Evolutionary conservation across 2,329 filamentous ascomycete genomes (phyloP).

Genomic region (Sclerotinia borealis): DNA sequence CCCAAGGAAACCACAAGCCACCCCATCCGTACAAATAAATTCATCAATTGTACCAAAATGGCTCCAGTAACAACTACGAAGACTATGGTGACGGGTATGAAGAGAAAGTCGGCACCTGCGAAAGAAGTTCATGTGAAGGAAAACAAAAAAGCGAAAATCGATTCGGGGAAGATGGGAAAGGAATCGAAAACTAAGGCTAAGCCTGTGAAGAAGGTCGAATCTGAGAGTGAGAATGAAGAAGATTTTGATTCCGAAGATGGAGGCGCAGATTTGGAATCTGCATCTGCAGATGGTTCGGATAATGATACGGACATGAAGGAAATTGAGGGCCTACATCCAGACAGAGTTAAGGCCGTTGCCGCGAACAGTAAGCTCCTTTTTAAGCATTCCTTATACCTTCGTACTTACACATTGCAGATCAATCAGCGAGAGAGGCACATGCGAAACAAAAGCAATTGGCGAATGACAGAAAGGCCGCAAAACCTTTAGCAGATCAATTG

Average conservation of each 20-base stretch:
- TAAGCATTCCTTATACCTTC: constrained; percentile 33
- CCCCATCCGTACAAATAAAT: background rate
- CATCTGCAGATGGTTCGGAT: constrained; percentile 31
- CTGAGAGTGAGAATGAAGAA: constrained; percentile 33
- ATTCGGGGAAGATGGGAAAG: constrained; percentile 11
- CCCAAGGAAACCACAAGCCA: constrained; percentile 1
- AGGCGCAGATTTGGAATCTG: constrained; percentile 27
- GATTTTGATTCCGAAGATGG: constrained; percentile 34
- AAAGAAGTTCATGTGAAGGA: constrained; percentile 41
- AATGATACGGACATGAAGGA: constrained; percentile 34
- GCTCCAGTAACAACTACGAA: constrained; percentile 37
- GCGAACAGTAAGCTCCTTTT: constrained; percentile 23
- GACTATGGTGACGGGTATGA: constrained; percentile 42
- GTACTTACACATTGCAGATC: constrained; percentile 36
- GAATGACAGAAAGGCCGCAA: constrained; percentile 83
- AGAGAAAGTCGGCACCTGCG: constrained; percentile 48
- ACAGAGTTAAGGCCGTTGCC: constrained; percentile 31
- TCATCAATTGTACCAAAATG: constrained; percentile 23
- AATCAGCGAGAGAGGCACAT: constrained; percentile 79
- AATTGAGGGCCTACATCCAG: constrained; percentile 32
- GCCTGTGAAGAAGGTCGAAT: constrained; percentile 30
- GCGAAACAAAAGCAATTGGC: constrained; percentile 85
- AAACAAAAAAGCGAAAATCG: constrained; percentile 47
- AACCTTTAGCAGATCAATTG: constrained; percentile 87
- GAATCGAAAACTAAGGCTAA: constrained; percentile 15